Base-by-base conservation (phyloP, 495 filamentous ascomycete species). In the Melanomma pulvis-pyrius region DNA sequence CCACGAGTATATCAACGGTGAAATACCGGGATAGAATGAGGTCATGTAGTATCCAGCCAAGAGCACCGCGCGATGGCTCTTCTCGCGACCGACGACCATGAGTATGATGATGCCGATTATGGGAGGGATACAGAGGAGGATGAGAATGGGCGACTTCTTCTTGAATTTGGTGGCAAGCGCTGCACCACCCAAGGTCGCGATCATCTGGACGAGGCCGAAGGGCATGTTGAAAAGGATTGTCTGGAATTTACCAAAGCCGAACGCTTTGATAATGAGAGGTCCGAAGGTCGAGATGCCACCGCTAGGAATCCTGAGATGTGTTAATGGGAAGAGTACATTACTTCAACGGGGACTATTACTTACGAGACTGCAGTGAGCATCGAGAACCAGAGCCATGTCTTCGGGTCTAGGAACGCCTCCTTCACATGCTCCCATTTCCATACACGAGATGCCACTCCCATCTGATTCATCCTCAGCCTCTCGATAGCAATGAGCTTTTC, bases 321-420 rank as follows among this genome's bases (percentile, higher is more conserved):
- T 25, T n/a, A 54, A 13, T 19, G 1, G 25, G 17, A 32, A 28
- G 46, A 6, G 7, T 19, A 7, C n/a, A 6, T 21, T 19, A 34
- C 7, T 32, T 7, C 1, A n/a, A 65, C 76, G 17, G 66, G 67
- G 39, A 22, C 7, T 7, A 21, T 8, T 60, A 58, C 75, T 59
- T 72, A 82, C 76, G 80, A 81, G 41, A 82, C 79, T 8, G 78
- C 65, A 70, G 61, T 81, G 67, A 89, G 83, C 63, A 87, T 72
- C 2, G 82, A 73, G 68, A 89, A 88, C 87, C 87, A 89, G 28
- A 85, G 75, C 81, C 85, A 87, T 0, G 87, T 87, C 77, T 90
- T 90, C 12, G 84, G 57, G 68, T 90, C 88, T 21, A 83, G 70
- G 28, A 83, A 77, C 17, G 84, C 82, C 68, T 90, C 88, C 49